Percentiles rank a stretch among this genome's conserved stretches.
These are phyloP conservation scores for Spergularia bocconei DNA, from an alignment of 148 eudicot species.

Conservation along the genomic window DNA sequence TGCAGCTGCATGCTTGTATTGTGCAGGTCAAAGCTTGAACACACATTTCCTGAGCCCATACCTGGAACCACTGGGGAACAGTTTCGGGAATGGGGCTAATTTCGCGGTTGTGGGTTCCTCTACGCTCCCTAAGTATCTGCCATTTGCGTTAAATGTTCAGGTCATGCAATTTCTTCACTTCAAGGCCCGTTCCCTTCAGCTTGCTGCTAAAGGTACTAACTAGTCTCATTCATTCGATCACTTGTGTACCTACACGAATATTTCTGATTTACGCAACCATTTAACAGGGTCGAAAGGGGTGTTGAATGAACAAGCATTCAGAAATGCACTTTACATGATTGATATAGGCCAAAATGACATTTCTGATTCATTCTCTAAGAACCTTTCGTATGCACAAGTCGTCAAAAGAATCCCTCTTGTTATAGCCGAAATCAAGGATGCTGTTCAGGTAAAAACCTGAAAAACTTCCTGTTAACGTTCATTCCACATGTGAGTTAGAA, in stretches of 20 bases:
- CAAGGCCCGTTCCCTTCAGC: conserved; percentile 64
- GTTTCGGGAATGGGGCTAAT: conserved; percentile 72
- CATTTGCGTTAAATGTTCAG: conserved; percentile 72
- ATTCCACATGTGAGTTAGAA: not conserved
- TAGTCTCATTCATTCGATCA: not conserved
- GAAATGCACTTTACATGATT: conserved; percentile 71
- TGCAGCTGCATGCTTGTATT: conserved; percentile 20
- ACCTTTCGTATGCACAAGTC: conserved; percentile 61
- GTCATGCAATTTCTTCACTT: conserved; percentile 77
- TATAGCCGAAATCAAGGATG: conserved; percentile 60
- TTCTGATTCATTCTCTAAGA: conserved; percentile 64
- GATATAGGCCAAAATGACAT: conserved; percentile 95
- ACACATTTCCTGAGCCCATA: conserved; percentile 63
- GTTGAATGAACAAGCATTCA: conserved; percentile 48
- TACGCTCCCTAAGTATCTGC: conserved; percentile 63
- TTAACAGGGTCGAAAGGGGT: conserved; percentile 40
- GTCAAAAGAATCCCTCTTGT: conserved; percentile 63
- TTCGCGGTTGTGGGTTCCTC: conserved; percentile 81
- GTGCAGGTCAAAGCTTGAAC: conserved; percentile 74
- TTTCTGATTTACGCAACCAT: not conserved
- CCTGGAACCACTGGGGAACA: conserved; percentile 69
- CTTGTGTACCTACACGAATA: not conserved
- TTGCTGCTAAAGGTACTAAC: conserved; percentile 51
- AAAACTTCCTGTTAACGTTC: too few relatives aligned
- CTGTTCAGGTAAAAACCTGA: conserved; percentile 52